Evolutionary conservation across 306 rosid species (phyloP).

Genomic region (Acmispon strigosus): DNA sequence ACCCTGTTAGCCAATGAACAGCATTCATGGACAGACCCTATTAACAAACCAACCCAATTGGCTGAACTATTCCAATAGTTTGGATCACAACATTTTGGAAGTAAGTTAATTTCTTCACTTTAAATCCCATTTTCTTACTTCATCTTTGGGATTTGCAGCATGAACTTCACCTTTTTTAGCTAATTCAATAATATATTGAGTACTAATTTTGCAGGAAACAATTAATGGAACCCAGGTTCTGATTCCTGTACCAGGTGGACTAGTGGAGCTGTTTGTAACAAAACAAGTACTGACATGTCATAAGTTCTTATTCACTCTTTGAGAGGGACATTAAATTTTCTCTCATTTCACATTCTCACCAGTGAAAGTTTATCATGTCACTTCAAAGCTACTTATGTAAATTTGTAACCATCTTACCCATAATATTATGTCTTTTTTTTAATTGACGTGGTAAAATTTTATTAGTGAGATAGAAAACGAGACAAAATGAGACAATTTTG

Average conservation of each 20-base stretch:
- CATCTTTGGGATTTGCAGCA: neutral
- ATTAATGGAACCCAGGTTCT: slow-evolving; percentile 61
- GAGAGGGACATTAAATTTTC: neutral
- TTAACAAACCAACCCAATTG: slow-evolving; percentile 69
- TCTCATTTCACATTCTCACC: too few relatives aligned
- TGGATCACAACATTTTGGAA: slow-evolving; percentile 34
- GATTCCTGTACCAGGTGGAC: slow-evolving; percentile 69
- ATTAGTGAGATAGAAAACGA: too few relatives aligned
- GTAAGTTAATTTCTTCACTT: slow-evolving; percentile 31
- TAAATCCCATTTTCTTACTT: neutral
- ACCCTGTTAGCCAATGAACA: slow-evolving; percentile 20
- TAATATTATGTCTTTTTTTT: too few relatives aligned
- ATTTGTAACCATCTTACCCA: too few relatives aligned
- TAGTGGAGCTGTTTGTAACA: slow-evolving; percentile 67
- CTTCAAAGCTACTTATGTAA: too few relatives aligned
- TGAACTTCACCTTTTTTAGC: neutral
- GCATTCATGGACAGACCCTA: slow-evolving; percentile 63
- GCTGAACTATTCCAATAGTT: slow-evolving; percentile 51
- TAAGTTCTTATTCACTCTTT: neutral
- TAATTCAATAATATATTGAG: neutral
- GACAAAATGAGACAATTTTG: too few relatives aligned
- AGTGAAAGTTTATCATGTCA: too few relatives aligned
- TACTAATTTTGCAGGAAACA: slow-evolving; percentile 50
- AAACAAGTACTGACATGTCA: slow-evolving; percentile 41
- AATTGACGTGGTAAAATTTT: too few relatives aligned